These are phyloP conservation scores for Setaria viridis DNA, from an alignment of 202 grass and related monocot genomes.

Conservation along the genomic window DNA sequence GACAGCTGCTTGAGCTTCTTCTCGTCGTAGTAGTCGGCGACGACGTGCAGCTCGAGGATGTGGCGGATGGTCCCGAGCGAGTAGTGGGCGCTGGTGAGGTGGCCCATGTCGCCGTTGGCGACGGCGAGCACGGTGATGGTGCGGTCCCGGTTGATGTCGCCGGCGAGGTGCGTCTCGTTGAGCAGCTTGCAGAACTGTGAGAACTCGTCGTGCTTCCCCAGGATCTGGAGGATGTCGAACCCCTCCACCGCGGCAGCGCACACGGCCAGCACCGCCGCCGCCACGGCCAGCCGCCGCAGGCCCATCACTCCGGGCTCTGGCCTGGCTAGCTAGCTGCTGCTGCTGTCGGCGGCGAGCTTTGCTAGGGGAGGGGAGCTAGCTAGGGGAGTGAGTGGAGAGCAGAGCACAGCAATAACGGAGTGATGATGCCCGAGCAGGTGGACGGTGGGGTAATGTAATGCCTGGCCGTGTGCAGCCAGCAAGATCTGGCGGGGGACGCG, in stretches of 20 bases:
- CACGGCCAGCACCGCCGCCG: slow-evolving; percentile 1
- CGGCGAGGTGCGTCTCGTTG: slow-evolving; percentile 67
- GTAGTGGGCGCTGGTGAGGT: slow-evolving; percentile 48
- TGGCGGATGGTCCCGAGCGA: slow-evolving; percentile 74
- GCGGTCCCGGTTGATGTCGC: slow-evolving; percentile 78
- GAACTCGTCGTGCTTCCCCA: slow-evolving; percentile 71
- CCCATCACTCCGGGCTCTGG: neutral
- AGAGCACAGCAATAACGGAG: neutral
- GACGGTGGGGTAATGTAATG: slow-evolving; percentile 28
- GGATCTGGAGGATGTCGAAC: slow-evolving; percentile 90
- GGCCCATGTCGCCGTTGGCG: slow-evolving; percentile 68
- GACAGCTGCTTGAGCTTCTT: slow-evolving; percentile 97
- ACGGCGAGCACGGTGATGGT: slow-evolving; percentile 86
- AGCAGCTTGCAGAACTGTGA: slow-evolving; percentile 86
- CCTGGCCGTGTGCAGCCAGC: slow-evolving; percentile 8
- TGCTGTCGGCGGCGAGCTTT: neutral
- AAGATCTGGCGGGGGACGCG: slow-evolving; percentile 9
- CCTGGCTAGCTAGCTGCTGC: neutral
- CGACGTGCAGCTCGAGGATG: slow-evolving; percentile 80
- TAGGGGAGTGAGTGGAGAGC: neutral
- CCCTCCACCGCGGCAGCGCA: slow-evolving; percentile 18
- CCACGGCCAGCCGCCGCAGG: slow-evolving; percentile 11
- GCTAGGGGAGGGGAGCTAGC: neutral
- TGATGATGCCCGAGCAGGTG: slow-evolving; percentile 2
- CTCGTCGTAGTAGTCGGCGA: slow-evolving; percentile 89